Conservation (phyloP, 495 filamentous ascomycete genomes). For the Hypoxylon fragiforme region DNA sequence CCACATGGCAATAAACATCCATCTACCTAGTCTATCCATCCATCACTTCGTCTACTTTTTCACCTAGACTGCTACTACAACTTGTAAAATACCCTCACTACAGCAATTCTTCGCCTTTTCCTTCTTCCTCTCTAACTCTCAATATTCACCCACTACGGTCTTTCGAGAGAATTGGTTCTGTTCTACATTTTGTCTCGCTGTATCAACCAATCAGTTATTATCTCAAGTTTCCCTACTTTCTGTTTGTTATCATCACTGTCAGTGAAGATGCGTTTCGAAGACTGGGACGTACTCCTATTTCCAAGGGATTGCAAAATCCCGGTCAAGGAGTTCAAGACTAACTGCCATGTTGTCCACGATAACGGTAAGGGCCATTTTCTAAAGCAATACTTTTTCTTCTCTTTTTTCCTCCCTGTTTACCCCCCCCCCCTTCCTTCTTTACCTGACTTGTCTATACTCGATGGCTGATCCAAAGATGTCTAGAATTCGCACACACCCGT, state of each 20-base stretch:
- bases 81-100: neutral
- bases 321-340: constrained; percentile 83
- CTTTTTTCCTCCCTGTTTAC: neutral
- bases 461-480: neutral
- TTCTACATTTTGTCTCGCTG: constrained; percentile 14
- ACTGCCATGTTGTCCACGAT: constrained; percentile 76
- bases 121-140: constrained; percentile 8
- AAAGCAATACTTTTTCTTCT: neutral
- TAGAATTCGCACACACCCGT: constrained; percentile 49
- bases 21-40: neutral
- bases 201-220: constrained; percentile 28
- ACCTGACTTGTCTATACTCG: no score
- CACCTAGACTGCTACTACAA: neutral
- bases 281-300: constrained; percentile 87
- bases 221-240: constrained; percentile 27
- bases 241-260: constrained; percentile 29
- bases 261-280: constrained; percentile 73
- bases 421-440: neutral
- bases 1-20: constrained; percentile 9
- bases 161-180: constrained; percentile 11
- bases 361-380: constrained; percentile 47
- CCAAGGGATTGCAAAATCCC: constrained; percentile 63
- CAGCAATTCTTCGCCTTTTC: constrained; percentile 5
- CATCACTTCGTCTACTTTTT: constrained; percentile 5
- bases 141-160: constrained; percentile 14